A percentile compares a stretch with the other conserved stretches of the same genome.
Evolutionary conservation across 495 filamentous ascomycete species (phyloP).

Genomic region (Lasiosphaeriaceae sp.): DNA sequence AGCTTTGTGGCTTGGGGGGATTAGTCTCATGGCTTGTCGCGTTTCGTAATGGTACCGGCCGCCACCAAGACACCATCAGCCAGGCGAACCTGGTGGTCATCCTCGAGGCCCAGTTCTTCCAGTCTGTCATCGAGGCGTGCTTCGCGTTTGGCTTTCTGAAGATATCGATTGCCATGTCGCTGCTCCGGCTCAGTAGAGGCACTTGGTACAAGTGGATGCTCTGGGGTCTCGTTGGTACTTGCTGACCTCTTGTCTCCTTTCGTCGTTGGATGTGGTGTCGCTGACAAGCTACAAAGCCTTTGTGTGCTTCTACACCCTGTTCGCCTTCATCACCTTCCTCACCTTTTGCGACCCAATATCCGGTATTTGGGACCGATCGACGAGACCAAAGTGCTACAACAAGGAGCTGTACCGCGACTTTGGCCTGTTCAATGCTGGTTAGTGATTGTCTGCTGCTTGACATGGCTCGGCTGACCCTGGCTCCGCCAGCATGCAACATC

Average conservation of each 20-base stretch:
- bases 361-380: slow-evolving; percentile 29
- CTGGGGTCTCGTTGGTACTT: slow-evolving; percentile 23
- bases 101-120: slow-evolving; percentile 39
- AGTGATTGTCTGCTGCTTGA: background rate
- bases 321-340: slow-evolving; percentile 32
- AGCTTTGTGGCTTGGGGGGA: slow-evolving; percentile 20
- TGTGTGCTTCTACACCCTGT: slow-evolving; percentile 29
- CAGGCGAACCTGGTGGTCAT: slow-evolving; percentile 23
- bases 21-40: slow-evolving; percentile 17
- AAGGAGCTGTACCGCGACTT: slow-evolving; percentile 30
- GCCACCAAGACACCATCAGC: slow-evolving; percentile 30
- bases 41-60: slow-evolving; percentile 35
- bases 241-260: background rate
- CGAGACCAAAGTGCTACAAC: slow-evolving; percentile 27
- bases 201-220: slow-evolving; percentile 25
- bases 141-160: slow-evolving; percentile 44
- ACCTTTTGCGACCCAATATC: slow-evolving; percentile 33
- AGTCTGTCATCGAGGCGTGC: slow-evolving; percentile 34
- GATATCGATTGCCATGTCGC: slow-evolving; percentile 39
- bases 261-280: background rate
- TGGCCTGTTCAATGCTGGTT: slow-evolving; percentile 36
- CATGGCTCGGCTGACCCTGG: background rate
- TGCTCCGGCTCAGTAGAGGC: slow-evolving; percentile 22
- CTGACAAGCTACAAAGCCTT: slow-evolving; percentile 24
- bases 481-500: slow-evolving; percentile 36